Conservation (phyloP, 352 stramenopile species). For the Peronospora farinosa region DNA sequence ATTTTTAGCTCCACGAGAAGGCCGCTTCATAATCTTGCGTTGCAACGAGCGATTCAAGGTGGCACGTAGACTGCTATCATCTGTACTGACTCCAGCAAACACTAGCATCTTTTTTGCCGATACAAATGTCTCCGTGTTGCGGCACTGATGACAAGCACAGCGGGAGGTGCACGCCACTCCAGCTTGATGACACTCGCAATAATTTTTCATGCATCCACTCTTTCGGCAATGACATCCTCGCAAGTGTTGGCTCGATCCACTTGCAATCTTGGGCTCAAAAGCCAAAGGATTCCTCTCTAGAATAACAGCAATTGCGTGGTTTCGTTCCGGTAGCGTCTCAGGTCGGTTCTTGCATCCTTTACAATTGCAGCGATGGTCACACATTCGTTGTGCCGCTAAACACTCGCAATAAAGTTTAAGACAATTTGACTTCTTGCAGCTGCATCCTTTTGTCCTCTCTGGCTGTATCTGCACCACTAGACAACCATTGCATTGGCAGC, state of each 20-base stretch:
- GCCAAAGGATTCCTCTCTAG: constrained; percentile 90
- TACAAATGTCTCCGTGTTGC: constrained; percentile 61
- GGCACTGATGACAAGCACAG: constrained; percentile 79
- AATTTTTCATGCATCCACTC: constrained; percentile 95
- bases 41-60: constrained; percentile 13
- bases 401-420: constrained; percentile 92
- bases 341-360: constrained; percentile 73
- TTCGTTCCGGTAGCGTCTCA: constrained; percentile 53
- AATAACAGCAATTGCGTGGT: constrained; percentile 82
- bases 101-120: constrained; percentile 68
- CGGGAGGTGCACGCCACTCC: constrained; percentile 71
- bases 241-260: constrained; percentile 78
- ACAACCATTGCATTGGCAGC: constrained; percentile 44
- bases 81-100: constrained; percentile 29
- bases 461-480: constrained; percentile 25
- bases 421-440: constrained; percentile 96
- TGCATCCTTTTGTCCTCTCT: constrained; percentile 78
- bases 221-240: constrained; percentile 94
- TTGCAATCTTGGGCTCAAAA: constrained; percentile 92
- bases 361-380: constrained; percentile 70
- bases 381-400: constrained; percentile 61
- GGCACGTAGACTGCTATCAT: constrained; percentile 11
- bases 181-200: constrained; percentile 95
- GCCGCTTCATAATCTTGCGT: constrained; percentile 22
- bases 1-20: constrained; percentile 6